Base-by-base conservation (phyloP, 441 rosid genomes). In the Adansonia madagascariensis region DNA sequence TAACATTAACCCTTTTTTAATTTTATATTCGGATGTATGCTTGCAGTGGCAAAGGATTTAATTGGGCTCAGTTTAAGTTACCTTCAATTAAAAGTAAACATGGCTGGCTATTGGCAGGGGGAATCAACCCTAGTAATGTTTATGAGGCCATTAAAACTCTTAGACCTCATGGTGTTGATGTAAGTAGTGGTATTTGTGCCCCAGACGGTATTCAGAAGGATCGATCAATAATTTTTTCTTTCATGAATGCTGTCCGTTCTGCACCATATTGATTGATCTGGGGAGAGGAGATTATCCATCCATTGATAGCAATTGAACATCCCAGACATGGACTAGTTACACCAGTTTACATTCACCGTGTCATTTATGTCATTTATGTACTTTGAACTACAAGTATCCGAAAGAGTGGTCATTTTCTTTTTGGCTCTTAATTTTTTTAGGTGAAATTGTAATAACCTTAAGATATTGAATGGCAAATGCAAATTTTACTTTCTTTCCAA, bases 81-180 rank as follows among this genome's bases (percentile, higher is more conserved):
- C 97, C 97, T 1, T 81, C 87, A 20, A 83, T 87, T 17, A 80
- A 73, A 85, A 94, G 98, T 91, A 92, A 83, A 82, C 72, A 88
- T 15, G 97, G 97, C 53, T 92, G 97, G 97, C 91, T 95, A 73
- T 85, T 94, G 81, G 98, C 98, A 0, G 97, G 97, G 60, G 98
- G 97, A 82, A 88, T 95, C 79, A 83, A 89, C 77, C 95, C 91
- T 22, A 80, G 82, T 61, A 94, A 92, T 39, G 94, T 82, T 77
- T 52, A 74, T 71, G 88, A 89, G 88, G 97, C 97, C 31, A 81
- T 95, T 47, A 79, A 88, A 17, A 85, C 79, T 43, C 90, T 90
- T 49, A 86, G 86, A 74, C 97, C 97, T 47, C 75, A 84, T 22
- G 98, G 97, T 22, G 80, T 92, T 59, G 99, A 94, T 79, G 98